phyloP scores from a whole-genome alignment of 305 asterid species.

The Fraxinus velutina region DNA sequence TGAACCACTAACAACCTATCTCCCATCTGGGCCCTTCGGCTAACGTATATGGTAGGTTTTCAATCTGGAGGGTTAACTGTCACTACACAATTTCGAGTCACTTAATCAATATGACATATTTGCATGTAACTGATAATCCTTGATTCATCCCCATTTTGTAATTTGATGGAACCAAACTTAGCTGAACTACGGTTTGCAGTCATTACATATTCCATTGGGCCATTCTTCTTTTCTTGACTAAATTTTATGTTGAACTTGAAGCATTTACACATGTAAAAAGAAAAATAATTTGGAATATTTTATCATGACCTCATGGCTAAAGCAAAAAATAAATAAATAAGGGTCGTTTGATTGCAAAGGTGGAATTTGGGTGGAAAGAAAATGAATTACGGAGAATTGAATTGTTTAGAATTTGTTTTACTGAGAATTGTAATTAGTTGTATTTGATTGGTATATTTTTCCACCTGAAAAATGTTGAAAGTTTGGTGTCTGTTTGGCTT shows the following conservation, averaged over 20 bases:
- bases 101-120: neutral
- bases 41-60: neutral
- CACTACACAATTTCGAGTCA: neutral
- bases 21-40: neutral
- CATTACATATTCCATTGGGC: neutral
- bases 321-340: neutral
- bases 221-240: neutral
- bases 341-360: too few relatives aligned
- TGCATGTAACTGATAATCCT: neutral
- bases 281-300: neutral
- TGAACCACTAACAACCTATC: neutral
- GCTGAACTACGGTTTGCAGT: neutral
- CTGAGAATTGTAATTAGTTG: too few relatives aligned
- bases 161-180: slow-evolving; percentile 13
- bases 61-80: neutral
- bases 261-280: neutral
- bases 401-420: too few relatives aligned
- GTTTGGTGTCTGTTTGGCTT: too few relatives aligned
- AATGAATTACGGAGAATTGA: too few relatives aligned
- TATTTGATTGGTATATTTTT: too few relatives aligned
- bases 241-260: neutral
- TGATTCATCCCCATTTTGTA: neutral
- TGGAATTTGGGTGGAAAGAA: too few relatives aligned
- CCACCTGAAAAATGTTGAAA: too few relatives aligned
- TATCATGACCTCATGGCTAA: neutral